Percentiles rank a stretch among this genome's conserved stretches.
phyloP scores from a whole-genome alignment of 2,329 filamentous ascomycete species.

The Juglanconis oblonga region DNA sequence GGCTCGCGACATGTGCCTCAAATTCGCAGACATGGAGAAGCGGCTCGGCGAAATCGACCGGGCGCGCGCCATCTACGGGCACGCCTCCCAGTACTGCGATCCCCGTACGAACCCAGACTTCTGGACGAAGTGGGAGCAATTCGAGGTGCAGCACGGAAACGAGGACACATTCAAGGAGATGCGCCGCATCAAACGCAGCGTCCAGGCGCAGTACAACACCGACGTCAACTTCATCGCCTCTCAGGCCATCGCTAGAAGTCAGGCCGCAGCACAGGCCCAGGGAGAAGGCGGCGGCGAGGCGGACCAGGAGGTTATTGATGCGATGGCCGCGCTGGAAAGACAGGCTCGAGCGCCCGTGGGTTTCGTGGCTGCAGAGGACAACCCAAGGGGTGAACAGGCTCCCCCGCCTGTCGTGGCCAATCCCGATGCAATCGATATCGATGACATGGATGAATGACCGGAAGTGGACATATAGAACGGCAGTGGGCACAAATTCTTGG shows the following conservation, averaged over 20 bases:
- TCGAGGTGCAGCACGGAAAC: conserved; percentile 97
- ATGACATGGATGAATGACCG: conserved; percentile 63
- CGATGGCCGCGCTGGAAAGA: conserved; percentile 85
- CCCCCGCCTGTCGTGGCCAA: conserved; percentile 57
- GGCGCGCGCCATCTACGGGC: conserved; percentile 90
- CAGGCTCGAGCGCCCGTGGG: conserved; percentile 85
- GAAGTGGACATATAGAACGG: conserved; percentile 3
- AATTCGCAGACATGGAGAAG: conserved; percentile 73
- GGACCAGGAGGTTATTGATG: conserved; percentile 61
- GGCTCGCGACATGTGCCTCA: conserved; percentile 96
- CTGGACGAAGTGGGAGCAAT: conserved; percentile 96
- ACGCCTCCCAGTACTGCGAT: conserved; percentile 96
- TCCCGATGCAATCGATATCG: conserved; percentile 81
- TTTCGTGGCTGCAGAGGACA: conserved; percentile 84
- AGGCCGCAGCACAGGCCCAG: conserved; percentile 52
- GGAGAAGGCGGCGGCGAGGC: conserved; percentile 40
- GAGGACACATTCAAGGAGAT: conserved; percentile 99
- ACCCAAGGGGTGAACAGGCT: conserved; percentile 54
- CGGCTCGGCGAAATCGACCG: conserved; percentile 70
- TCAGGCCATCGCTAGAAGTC: conserved; percentile 81
- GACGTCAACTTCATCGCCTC: conserved; percentile 98
- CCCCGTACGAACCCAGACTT: conserved; percentile 85
- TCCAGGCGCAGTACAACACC: conserved; percentile 97
- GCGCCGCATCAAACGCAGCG: conserved; percentile 94
- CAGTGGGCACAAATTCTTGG: background rate